These are phyloP conservation scores for Amanita jacksonii DNA, from an alignment of 768 basidiomycete species.

Conservation along the genomic window DNA sequence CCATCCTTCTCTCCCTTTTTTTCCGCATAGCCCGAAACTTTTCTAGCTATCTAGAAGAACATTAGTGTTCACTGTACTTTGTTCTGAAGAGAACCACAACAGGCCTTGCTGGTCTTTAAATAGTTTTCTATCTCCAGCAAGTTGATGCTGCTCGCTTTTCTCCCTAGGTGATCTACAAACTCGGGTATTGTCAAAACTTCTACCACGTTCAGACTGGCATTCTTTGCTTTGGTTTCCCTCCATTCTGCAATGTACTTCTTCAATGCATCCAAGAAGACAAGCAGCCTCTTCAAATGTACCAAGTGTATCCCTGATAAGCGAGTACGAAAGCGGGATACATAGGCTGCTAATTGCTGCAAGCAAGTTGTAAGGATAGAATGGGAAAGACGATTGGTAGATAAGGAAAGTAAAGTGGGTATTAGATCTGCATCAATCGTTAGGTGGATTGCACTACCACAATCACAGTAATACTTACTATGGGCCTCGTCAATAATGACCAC, in stretches of 20 bases:
- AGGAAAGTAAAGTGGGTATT: constrained; percentile 80
- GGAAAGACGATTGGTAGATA: constrained; percentile 67
- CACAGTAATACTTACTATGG: constrained; percentile 56
- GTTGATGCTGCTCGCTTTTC: constrained; percentile 67
- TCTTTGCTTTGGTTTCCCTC: constrained; percentile 25
- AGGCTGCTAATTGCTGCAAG: constrained; percentile 64
- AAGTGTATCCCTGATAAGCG: constrained; percentile 64
- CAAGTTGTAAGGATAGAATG: constrained; percentile 48
- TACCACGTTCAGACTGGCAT: constrained; percentile 13
- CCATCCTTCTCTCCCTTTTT: constrained; percentile 37
- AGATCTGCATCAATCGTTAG: constrained; percentile 46
- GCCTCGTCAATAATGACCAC: constrained; percentile 93
- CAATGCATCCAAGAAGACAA: constrained; percentile 63
- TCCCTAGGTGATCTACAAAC: constrained; percentile 56
- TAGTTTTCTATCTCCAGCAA: constrained; percentile 76
- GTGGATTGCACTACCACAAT: background rate
- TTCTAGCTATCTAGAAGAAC: constrained; percentile 47
- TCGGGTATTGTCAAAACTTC: constrained; percentile 66
- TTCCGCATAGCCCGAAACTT: constrained; percentile 82
- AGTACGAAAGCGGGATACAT: constrained; percentile 70
- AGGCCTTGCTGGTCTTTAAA: constrained; percentile 74
- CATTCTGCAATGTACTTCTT: constrained; percentile 49
- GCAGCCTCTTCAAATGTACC: constrained; percentile 72
- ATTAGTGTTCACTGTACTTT: too few relatives aligned
- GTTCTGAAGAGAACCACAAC: too few relatives aligned